phyloP scores from a whole-genome alignment of 176 grass and related monocot species.

The Avena atlantica region DNA sequence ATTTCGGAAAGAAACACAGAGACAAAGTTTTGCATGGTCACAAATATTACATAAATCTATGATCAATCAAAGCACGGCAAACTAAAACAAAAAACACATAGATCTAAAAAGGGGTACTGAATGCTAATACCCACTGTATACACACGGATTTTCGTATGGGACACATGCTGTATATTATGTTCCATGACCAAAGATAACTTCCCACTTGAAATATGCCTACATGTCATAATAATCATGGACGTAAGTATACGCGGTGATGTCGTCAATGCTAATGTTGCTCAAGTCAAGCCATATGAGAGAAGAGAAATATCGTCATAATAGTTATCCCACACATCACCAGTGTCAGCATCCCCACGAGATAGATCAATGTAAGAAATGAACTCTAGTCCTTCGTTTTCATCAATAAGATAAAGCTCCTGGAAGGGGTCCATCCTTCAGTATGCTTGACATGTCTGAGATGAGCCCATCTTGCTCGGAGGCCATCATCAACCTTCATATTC shows the following conservation, averaged over 20 bases:
- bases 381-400: not conserved
- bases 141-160: not conserved
- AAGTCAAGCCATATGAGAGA: not conserved
- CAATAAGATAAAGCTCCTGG: not conserved
- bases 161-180: not conserved
- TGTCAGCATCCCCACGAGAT: not conserved
- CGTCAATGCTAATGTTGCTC: not conserved
- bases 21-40: not conserved
- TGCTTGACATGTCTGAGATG: not conserved
- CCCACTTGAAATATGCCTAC: not conserved
- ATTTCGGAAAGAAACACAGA: not conserved
- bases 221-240: not conserved
- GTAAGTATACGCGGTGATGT: not conserved
- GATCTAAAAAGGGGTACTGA: not conserved
- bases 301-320: not conserved
- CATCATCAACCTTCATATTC: not conserved
- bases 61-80: not conserved
- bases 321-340: not conserved
- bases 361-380: not conserved
- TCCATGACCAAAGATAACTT: not conserved
- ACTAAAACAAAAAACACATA: not conserved
- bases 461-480: not conserved
- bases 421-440: not conserved
- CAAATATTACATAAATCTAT: too few species aligned
- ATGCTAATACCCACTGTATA: not conserved